A percentile compares a stretch with the other conserved stretches of the same genome.
These are phyloP conservation scores for Fusarium cicatricum DNA, from an alignment of 2,329 filamentous ascomycete genomes.

Conservation along the genomic window DNA sequence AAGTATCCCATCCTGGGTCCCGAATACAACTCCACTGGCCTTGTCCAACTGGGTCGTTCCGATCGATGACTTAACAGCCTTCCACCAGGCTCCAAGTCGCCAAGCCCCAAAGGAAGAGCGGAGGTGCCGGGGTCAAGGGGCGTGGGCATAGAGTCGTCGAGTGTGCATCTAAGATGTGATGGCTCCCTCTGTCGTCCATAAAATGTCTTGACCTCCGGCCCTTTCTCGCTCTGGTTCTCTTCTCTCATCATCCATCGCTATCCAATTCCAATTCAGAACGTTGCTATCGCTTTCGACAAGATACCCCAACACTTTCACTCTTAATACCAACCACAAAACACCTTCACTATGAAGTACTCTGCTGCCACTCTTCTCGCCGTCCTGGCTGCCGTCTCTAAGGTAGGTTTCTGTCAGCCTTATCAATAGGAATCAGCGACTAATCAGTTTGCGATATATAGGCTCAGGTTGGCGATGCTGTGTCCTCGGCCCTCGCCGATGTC, in stretches of 20 bases:
- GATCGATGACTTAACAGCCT: conserved; percentile 31
- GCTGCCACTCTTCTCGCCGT: conserved; percentile 43
- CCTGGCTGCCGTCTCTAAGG: conserved; percentile 41
- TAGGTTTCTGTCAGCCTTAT: background rate
- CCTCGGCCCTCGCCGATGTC: conserved; percentile 22
- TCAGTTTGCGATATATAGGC: conserved; percentile 10
- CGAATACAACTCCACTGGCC: background rate
- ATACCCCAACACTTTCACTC: conserved; percentile 14
- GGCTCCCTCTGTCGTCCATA: conserved; percentile 24
- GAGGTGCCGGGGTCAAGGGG: conserved; percentile 28
- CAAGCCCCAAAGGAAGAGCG: conserved; percentile 24
- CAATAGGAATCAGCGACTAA: background rate
- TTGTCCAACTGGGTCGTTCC: conserved; percentile 1
- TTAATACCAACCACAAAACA: conserved; percentile 16
- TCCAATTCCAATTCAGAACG: conserved; percentile 12
- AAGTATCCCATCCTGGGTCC: conserved; percentile 7
- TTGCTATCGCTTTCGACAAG: background rate
- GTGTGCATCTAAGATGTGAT: conserved; percentile 24
- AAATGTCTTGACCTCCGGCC: conserved; percentile 28
- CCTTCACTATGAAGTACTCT: conserved; percentile 50
- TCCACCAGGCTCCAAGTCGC: conserved; percentile 21
- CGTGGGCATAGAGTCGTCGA: conserved; percentile 24
- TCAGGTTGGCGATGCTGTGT: conserved; percentile 18
- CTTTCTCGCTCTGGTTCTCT: background rate
- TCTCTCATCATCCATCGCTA: conserved; percentile 15